Evolutionary conservation across 2,329 filamentous ascomycete genomes (phyloP).

Genomic region (Aspergillus sp.): DNA sequence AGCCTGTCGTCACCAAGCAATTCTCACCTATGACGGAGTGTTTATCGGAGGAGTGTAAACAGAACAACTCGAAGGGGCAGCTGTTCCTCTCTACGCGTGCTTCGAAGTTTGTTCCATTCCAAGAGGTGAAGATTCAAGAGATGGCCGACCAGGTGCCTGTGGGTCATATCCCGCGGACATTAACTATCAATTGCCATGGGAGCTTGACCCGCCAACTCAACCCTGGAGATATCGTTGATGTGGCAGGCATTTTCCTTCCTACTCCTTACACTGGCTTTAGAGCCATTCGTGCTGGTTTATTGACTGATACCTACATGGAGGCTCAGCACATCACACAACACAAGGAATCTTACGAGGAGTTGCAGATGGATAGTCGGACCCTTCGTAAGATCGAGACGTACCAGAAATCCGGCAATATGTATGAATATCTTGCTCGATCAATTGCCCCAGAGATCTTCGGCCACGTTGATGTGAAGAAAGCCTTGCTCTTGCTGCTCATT

Average conservation of each 20-base stretch:
- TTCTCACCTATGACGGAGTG: constrained; percentile 82
- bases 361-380: constrained; percentile 71
- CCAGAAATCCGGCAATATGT: constrained; percentile 78
- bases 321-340: constrained; percentile 90
- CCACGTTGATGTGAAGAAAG: constrained; percentile 96
- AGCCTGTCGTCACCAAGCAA: constrained; percentile 83
- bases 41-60: constrained; percentile 79
- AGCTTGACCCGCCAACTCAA: constrained; percentile 78
- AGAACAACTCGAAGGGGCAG: constrained; percentile 87
- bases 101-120: constrained; percentile 94
- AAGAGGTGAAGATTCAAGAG: constrained; percentile 97
- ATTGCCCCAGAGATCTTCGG: constrained; percentile 97
- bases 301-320: constrained; percentile 95
- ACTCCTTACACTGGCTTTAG: constrained; percentile 99
- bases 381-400: constrained; percentile 79
- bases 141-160: constrained; percentile 99
- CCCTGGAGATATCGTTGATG: constrained; percentile 87
- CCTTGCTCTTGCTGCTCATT: constrained; percentile 86
- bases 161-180: constrained; percentile 85
- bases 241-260: constrained; percentile 90
- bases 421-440: constrained; percentile 89
- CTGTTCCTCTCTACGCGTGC: constrained; percentile 90
- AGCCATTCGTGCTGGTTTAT: constrained; percentile 87
- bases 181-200: constrained; percentile 85
- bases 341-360: constrained; percentile 95